Evolutionary conservation across 2,329 filamentous ascomycete genomes (phyloP).

Genomic region (Penicillium sp.): DNA sequence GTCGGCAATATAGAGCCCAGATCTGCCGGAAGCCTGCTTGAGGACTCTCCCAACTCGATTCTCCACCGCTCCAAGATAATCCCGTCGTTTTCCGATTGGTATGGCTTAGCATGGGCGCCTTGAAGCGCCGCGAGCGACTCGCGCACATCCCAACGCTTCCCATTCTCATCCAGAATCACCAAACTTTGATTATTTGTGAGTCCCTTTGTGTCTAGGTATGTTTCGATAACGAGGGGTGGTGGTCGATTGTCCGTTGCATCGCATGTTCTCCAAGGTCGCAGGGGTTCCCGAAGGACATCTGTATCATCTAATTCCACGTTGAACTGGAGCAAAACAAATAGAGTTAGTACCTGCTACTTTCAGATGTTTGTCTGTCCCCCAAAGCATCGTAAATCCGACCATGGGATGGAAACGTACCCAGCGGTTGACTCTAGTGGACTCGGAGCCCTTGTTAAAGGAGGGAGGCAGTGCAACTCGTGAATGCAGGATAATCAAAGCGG

Average conservation of each 20-base stretch:
- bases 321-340: constrained; percentile 59
- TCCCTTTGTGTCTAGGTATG: constrained; percentile 76
- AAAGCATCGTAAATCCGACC: background rate
- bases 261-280: constrained; percentile 76
- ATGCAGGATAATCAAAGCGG: constrained; percentile 77
- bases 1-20: constrained; percentile 67
- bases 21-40: constrained; percentile 54
- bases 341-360: background rate
- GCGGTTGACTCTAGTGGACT: constrained; percentile 70
- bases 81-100: constrained; percentile 58
- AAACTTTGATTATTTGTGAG: constrained; percentile 82
- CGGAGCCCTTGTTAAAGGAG: constrained; percentile 54
- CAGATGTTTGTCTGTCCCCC: background rate
- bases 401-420: constrained; percentile 63
- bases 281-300: constrained; percentile 77
- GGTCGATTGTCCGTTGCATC: constrained; percentile 75
- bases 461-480: constrained; percentile 70
- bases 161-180: constrained; percentile 81
- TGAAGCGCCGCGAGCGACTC: constrained; percentile 71
- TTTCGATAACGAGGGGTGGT: constrained; percentile 82
- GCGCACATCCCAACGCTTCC: constrained; percentile 87
- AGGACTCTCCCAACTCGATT: constrained; percentile 69
- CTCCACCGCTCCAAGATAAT: constrained; percentile 89
- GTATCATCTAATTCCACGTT: constrained; percentile 93
- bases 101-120: constrained; percentile 39